Evolutionary conservation across 495 filamentous ascomycete species (phyloP), one percentile per base, ranked within the genome.

Genomic region (Cercophora samala): DNA sequence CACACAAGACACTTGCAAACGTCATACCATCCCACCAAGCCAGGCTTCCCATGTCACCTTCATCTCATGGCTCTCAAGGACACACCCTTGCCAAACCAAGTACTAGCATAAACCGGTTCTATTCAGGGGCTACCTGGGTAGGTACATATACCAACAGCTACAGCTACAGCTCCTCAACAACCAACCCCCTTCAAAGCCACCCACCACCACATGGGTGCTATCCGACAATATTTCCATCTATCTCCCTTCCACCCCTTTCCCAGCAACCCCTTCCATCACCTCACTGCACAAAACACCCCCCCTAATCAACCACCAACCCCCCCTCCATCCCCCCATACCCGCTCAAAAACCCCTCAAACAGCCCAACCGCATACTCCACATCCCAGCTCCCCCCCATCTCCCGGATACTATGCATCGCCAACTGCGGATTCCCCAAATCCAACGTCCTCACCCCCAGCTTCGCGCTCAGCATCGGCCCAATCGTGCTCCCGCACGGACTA

Each of bases 391-490:
- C 93, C 4, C 89, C 90, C 51, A 90, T 97, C 84, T 99, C 95
- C 51, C 95, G 85, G 71, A 98, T 97, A 74, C 90, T 93, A 77
- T 99, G 95, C 95, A 99, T 99, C 74, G 88, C 90, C 66, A 98
- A 79, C 78, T 98, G 96, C n/a, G 95, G 87, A 75, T 97, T 98
- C 3, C 95, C 95, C 69, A 99, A 76, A 75, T 99, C 95, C 62
- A 99, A 78, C 1, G 96, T 98, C 60, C 95, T 83, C 42, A 90
- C 86, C 25, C 95, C 95, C 68, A 98, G 77, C 53, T 88, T 88
- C 4, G 94, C 93, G 56, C 88, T 89, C 52, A 98, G 81, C 92
- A 97, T 97, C 15, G 95, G 95, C 0, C 95, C 95, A 73, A 99
- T 99, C 32, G 95, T 99, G 79, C 91, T 91, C 60, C 95, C 95